Evolutionary conservation across 306 rosid species (phyloP), one percentile per base, ranked within the genome.

Genomic region (Lotus japonicus): DNA sequence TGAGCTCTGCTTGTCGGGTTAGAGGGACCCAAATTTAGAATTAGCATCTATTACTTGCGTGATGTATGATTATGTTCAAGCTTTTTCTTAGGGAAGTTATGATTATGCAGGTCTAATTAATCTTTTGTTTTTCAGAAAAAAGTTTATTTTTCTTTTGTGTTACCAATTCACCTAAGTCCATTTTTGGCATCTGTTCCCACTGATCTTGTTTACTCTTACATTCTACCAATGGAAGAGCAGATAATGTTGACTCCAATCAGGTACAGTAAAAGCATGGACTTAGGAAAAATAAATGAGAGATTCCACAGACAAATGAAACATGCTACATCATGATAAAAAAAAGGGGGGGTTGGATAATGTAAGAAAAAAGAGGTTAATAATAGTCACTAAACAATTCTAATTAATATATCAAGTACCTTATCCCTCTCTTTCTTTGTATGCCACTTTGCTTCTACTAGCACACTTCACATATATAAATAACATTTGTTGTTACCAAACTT

Each of bases 1-100:
- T 66, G 72, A 73, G 84, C 80, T 77, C 83, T 74, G 82, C 75
- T 77, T 84, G 84, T 77, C 73, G 89, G 86, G 77, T 74, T 66
- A 55, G 82, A 78, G 77, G 95, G 86, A 83, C 97, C 95, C 77
- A 83, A 82, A 48, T 66, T 76, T 91, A 80, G 85, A 57, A 84
- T 73, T 82, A 76, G 84, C 82, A 83, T 87, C 88, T 81, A 67
- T 68, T 83, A 67, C 84, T 54, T 76, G 85, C 80, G 84, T 82
- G 82, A 78, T 67, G 42, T 74, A 79, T 82, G 84, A 84, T 78
- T 87, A 60, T 87, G 70, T 84, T 62, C 7, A 59, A 79, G 71
- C 84, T 64, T 72, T 57, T 66, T 69, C 45, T 53, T 56, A 79
- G 73, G 62, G 36, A 76, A 63, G 66, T 62, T 70, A 68, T 80